Evolutionary conservation across 2,329 filamentous ascomycete genomes (phyloP).

Genomic region (Claviceps sp.): DNA sequence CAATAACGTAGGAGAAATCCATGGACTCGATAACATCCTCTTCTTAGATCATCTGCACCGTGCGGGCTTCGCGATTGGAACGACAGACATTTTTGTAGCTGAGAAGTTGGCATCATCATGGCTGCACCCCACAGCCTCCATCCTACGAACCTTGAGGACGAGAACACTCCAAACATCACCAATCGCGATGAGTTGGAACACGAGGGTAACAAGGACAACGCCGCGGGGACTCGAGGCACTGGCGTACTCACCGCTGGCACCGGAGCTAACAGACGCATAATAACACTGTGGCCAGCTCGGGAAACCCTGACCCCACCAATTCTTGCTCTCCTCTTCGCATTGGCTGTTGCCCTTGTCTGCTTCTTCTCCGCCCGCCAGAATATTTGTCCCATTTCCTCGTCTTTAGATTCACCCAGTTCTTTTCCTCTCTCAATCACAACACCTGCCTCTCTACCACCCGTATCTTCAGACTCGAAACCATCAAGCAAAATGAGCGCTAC

Average conservation of each 20-base stretch:
- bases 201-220: background rate
- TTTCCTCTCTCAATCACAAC: conserved; percentile 13
- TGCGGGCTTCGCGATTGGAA: background rate
- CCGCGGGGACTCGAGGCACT: background rate
- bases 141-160: background rate
- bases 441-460: conserved; percentile 13
- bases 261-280: background rate
- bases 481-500: conserved; percentile 49
- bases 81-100: background rate
- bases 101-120: conserved; percentile 1
- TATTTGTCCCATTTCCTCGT: conserved; percentile 13
- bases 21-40: background rate
- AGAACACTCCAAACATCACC: conserved; percentile 4
- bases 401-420: conserved; percentile 16
- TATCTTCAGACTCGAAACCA: conserved; percentile 14
- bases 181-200: background rate
- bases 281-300: conserved; percentile 14
- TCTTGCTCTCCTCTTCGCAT: conserved; percentile 25
- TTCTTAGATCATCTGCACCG: background rate
- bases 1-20: background rate
- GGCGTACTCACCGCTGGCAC: background rate
- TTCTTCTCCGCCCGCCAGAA: conserved; percentile 7
- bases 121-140: conserved; percentile 3
- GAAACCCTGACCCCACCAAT: conserved; percentile 31
- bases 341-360: conserved; percentile 20